Base-by-base conservation (phyloP, 176 grass and related monocot genomes). In the Musa beccarii region DNA sequence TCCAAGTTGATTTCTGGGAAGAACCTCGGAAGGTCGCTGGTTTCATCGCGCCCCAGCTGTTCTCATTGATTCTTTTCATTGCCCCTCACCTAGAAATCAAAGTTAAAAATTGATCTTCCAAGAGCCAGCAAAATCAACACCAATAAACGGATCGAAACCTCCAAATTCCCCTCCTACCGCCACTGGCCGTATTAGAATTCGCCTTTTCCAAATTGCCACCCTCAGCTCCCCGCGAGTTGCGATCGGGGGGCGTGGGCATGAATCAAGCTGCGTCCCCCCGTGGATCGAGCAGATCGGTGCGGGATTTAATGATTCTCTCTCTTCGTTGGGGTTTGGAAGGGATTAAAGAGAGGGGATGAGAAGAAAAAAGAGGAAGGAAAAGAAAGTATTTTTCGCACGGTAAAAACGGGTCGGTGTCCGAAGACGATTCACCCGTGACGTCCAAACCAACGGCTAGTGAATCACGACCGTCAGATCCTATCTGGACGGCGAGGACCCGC, bases 31-130 rank as follows among this genome's bases (percentile, higher is more conserved):
- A 19, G 3, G 6, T 78, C 72, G 69, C 54, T 65, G 68, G 79
- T n/a, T n/a, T 69, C 54, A 3, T 63, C 82, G 6, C 66, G 8
- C 73, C 26, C 76, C 77, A 80, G 29, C 75, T 43, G 72, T 96
- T 96, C 84, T 89, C 84, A 10, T 79, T 72, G 24, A 75, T 78
- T 72, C 70, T 85, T 75, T 86, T 86, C 92, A 89, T 96, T 59
- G 66, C 20, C 70, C 73, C n/a, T 49, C 61, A 78, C 78, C 85
- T 82, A 51, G 69, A 59, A n/a, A n/a, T 78, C 85, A 75, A 61
- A 17, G 17, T 61, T 21, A 61, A 15, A 61, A 61, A 16, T 16
- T 16, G 55, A 57, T 57, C 34, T 43, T 43, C 55, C 19, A n/a
- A 61, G 57, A 61, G 9, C 6, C 55, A 17, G 17, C 57, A 61